These are phyloP conservation scores for Pyricularia grisea DNA, from an alignment of 2,329 filamentous ascomycete species.

Conservation along the genomic window DNA sequence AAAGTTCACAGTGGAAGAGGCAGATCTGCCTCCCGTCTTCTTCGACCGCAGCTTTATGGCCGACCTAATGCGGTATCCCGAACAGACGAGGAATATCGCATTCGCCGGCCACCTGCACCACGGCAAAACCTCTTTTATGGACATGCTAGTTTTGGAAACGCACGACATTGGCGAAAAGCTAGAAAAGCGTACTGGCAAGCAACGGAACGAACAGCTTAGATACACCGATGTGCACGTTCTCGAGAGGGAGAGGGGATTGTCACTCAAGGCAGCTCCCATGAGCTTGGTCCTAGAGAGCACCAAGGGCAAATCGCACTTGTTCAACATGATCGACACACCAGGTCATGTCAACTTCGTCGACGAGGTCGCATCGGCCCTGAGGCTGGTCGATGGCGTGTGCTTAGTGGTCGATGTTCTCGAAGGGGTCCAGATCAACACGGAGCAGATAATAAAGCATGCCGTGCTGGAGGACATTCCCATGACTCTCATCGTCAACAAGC, in stretches of 20 bases:
- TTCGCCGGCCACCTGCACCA: slow-evolving; percentile 91
- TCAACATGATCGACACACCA: slow-evolving; percentile 93
- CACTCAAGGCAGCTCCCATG: slow-evolving; percentile 91
- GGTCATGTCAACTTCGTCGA: slow-evolving; percentile 98
- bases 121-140: slow-evolving; percentile 96
- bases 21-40: slow-evolving; percentile 78
- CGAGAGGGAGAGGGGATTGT: slow-evolving; percentile 82
- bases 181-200: slow-evolving; percentile 72
- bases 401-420: slow-evolving; percentile 94
- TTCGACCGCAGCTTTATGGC: slow-evolving; percentile 90
- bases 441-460: slow-evolving; percentile 94
- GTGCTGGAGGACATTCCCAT: slow-evolving; percentile 83
- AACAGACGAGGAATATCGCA: slow-evolving; percentile 88
- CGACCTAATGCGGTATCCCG: slow-evolving; percentile 91
- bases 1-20: slow-evolving; percentile 91
- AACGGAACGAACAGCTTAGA: slow-evolving; percentile 78
- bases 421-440: slow-evolving; percentile 96
- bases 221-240: slow-evolving; percentile 91
- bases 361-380: slow-evolving; percentile 81
- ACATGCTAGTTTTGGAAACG: slow-evolving; percentile 94
- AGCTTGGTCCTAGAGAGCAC: slow-evolving; percentile 81
- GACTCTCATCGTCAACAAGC: slow-evolving; percentile 90
- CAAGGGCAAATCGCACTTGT: slow-evolving; percentile 85
- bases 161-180: slow-evolving; percentile 75
- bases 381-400: slow-evolving; percentile 84